Evolutionary conservation across 2,329 filamentous ascomycete species (phyloP).

Genomic region (Daldinia sp.): DNA sequence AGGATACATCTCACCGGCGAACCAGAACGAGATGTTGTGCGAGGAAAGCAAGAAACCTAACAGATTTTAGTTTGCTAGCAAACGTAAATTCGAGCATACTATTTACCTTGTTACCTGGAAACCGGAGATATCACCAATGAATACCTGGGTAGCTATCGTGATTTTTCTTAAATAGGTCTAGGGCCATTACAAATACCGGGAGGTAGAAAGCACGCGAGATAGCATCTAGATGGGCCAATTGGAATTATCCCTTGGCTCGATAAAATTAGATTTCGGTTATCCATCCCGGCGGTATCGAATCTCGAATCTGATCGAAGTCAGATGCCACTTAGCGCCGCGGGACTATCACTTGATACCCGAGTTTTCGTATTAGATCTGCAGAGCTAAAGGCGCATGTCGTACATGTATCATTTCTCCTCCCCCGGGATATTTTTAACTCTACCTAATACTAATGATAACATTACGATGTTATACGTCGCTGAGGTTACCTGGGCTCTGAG

Average conservation of each 20-base stretch:
- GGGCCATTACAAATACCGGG: not conserved
- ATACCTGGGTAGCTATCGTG: not conserved
- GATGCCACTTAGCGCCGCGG: not conserved
- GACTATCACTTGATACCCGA: constrained; percentile 2
- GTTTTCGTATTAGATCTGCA: constrained; percentile 1
- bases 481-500: not conserved
- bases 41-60: constrained; percentile 8
- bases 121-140: not conserved
- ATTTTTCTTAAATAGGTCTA: constrained; percentile 5
- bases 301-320: constrained; percentile 9
- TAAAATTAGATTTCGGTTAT: constrained; percentile 24
- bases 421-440: not conserved
- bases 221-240: constrained; percentile 23
- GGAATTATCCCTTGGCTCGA: constrained; percentile 16
- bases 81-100: constrained; percentile 8
- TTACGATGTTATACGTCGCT: no score
- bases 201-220: constrained; percentile 16
- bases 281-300: constrained; percentile 13
- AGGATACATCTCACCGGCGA: not conserved
- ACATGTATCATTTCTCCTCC: not conserved
- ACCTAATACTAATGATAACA: not conserved
- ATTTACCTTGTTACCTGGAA: not conserved
- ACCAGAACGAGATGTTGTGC: not conserved
- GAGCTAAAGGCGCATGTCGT: not conserved
- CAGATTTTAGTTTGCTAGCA: constrained; percentile 9